These are phyloP conservation scores for Colletotrichum endophyticum DNA, from an alignment of 2,329 filamentous ascomycete species.

Conservation along the genomic window DNA sequence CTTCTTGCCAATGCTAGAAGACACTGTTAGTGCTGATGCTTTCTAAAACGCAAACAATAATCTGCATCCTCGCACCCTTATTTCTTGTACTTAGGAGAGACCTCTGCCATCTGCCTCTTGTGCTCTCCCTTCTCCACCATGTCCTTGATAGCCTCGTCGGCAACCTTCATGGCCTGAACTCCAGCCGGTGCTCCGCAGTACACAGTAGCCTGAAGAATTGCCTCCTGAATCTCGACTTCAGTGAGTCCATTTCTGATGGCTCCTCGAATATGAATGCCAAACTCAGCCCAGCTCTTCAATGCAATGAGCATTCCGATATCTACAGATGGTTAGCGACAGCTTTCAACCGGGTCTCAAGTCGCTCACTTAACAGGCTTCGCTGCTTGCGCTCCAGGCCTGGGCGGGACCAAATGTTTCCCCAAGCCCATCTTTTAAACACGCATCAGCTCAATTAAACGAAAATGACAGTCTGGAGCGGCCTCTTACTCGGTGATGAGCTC, in stretches of 20 bases:
- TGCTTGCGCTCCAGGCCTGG: conserved; percentile 66
- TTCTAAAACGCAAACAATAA: background rate
- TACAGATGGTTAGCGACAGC: background rate
- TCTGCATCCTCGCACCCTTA: background rate
- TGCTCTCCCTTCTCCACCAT: conserved; percentile 30
- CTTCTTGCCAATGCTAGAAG: background rate
- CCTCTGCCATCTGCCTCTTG: conserved; percentile 20
- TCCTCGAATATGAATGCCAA: conserved; percentile 65
- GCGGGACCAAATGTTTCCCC: conserved; percentile 67
- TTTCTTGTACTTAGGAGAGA: background rate
- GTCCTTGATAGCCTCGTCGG: conserved; percentile 27
- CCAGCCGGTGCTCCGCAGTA: conserved; percentile 47
- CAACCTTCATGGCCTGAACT: conserved; percentile 37
- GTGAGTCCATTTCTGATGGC: conserved; percentile 66
- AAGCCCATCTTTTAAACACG: conserved; percentile 41
- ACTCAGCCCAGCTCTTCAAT: conserved; percentile 61
- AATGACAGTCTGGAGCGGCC: too few relatives aligned
- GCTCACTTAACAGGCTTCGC: conserved; percentile 55
- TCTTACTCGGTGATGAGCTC: conserved; percentile 63
- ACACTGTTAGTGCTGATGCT: background rate
- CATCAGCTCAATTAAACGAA: background rate
- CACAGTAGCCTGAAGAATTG: conserved; percentile 47
- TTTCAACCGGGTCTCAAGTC: background rate
- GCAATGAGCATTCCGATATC: conserved; percentile 68
- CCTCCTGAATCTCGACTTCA: conserved; percentile 60